These are phyloP conservation scores for Podospora australis DNA, from an alignment of 495 filamentous ascomycete genomes.

Conservation along the genomic window DNA sequence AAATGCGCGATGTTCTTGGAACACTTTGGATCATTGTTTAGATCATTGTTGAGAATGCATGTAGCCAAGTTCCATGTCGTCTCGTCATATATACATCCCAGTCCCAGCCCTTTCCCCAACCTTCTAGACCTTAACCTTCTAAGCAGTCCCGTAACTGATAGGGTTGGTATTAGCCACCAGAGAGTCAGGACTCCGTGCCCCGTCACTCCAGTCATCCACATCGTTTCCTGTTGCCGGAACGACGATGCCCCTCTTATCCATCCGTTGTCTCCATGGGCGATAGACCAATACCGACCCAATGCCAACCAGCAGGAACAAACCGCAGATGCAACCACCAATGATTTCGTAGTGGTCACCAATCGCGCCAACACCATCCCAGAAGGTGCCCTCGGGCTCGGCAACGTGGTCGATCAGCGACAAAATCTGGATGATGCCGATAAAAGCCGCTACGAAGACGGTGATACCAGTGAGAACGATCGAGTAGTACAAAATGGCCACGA, in stretches of 20 bases:
- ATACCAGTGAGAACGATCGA: constrained; percentile 81
- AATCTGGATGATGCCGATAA: constrained; percentile 82
- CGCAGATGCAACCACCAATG: constrained; percentile 79
- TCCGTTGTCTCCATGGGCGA: constrained; percentile 61
- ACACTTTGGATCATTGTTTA: too few relatives aligned
- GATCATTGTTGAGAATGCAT: too few relatives aligned
- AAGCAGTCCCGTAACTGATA: background rate
- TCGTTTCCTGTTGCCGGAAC: background rate
- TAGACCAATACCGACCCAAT: constrained; percentile 64
- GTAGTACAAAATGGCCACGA: constrained; percentile 86
- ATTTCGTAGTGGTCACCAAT: constrained; percentile 80
- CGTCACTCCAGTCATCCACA: background rate
- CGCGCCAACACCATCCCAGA: constrained; percentile 79
- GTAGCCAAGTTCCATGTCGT: too few relatives aligned
- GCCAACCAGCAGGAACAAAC: constrained; percentile 72
- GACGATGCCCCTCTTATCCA: constrained; percentile 18
- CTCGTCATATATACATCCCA: too few relatives aligned
- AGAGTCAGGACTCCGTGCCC: background rate
- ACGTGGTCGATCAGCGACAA: constrained; percentile 70
- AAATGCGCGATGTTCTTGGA: too few relatives aligned
- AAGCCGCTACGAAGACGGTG: constrained; percentile 79
- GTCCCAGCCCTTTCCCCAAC: too few relatives aligned
- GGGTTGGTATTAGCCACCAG: background rate
- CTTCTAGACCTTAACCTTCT: too few relatives aligned
- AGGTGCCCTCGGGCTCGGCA: constrained; percentile 61